Evolutionary conservation across 495 filamentous ascomycete species (phyloP).

Genomic region (Aspergillus funiculosus): DNA sequence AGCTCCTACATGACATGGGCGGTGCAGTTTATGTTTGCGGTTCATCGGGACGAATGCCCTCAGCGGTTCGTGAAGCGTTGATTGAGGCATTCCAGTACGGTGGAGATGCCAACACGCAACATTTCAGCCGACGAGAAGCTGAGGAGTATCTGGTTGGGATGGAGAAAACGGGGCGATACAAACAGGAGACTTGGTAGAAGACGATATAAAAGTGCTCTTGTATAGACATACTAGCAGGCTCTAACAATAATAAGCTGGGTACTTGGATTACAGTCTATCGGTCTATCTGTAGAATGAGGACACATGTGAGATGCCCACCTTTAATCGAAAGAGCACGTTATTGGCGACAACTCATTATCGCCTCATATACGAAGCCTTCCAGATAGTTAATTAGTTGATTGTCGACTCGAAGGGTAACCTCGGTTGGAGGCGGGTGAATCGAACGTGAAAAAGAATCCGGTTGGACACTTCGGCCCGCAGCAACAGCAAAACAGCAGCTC

Average conservation of each 20-base stretch:
- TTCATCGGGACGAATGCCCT: conserved; percentile 78
- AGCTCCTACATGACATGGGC: conserved; percentile 45
- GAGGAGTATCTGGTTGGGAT: conserved; percentile 54
- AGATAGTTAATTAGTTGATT: not conserved
- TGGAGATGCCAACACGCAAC: conserved; percentile 15
- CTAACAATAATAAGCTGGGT: not conserved
- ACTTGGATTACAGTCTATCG: not conserved
- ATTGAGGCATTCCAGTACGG: conserved; percentile 57
- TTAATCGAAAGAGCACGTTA: not conserved
- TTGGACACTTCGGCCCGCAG: conserved; percentile 37
- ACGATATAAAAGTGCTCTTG: not conserved
- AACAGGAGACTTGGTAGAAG: conserved; percentile 75
- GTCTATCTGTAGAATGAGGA: not conserved
- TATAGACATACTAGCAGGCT: not conserved
- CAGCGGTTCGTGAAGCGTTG: conserved; percentile 76
- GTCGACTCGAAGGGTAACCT: conserved; percentile 24
- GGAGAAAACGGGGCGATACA: conserved; percentile 65
- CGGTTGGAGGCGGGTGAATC: conserved; percentile 30
- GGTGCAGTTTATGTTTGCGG: conserved; percentile 77
- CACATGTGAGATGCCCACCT: conserved; percentile 1
- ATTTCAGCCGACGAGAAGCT: conserved; percentile 42
- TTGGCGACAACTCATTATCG: not conserved
- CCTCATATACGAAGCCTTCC: not conserved
- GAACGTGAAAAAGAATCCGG: conserved; percentile 16
- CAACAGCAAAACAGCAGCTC: too few relatives aligned